Evolutionary conservation across 129 eudicot genomes (phyloP), one percentile per base, ranked within the genome.

Genomic region (Rutidosis leptorrhynchoides): DNA sequence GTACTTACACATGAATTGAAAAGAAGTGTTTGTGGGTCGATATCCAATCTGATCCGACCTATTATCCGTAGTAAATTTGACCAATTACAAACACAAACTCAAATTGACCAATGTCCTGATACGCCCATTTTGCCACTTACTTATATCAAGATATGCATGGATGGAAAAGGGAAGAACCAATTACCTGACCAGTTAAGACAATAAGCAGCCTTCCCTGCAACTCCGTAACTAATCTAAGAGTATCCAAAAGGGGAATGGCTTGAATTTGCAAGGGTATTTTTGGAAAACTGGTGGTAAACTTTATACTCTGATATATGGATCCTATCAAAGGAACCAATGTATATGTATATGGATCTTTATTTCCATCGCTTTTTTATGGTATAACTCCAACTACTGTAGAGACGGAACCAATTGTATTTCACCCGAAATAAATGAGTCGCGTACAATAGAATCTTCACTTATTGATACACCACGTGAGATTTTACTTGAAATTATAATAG

Each of bases 151-250:
- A 21, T 57, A 33, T 27, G 32, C 17, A 57, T 27, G 32, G 25
- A 57, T 24, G 58, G 11, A 45, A 21, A 54, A 56, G 3, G 22
- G 20, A 64, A 49, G 55, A 17, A 35, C n/a, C 42, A 58, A 72
- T 74, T 84, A 94, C 99, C 81, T 94, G 99, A 49, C 99, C 97
- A 66, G 99, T 94, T 56, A 94, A 94, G 17, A 94, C 95, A 15
- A 94, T 90, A 54, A 94, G 88, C 72, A 94, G 81, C 16, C 99
- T 85, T 64, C 82, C 72, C 77, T 84, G 97, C 82, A 94, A 75
- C 73, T 84, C 93, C 1, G 20, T 55, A 64, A 82, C 71, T 69
- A 94, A 69, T 72, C 64, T 82, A 40, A 90, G 86, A 65, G 99
- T 84, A 71, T 95, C 88, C 64, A 81, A 62, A 24, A 94, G 85